Base-by-base conservation (phyloP, 164 flowering plant species). In the Tetracentron sinense region DNA sequence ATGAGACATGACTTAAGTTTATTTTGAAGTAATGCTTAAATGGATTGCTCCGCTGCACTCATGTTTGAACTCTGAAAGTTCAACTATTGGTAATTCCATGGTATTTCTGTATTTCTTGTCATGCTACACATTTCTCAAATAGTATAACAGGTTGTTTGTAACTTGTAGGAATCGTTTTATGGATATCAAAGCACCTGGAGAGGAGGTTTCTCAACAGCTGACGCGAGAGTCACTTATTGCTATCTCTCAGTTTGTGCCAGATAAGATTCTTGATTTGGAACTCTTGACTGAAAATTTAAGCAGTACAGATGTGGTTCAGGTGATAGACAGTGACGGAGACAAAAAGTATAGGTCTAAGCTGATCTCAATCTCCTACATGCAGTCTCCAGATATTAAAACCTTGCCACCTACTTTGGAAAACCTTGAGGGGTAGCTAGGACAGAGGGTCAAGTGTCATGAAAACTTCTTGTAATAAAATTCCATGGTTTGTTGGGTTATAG, bases 201-300 rank as follows among this genome's bases (percentile, higher is more conserved):
- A 74, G 60, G 73, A 67, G 56, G 61, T 35, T 42, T 48, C 78
- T 53, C 76, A 79, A 56, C 82, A 81, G 28, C 62, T 73, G 72
- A 64, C 85, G 63, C 71, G 88, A 47, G 88, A 83, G 75, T 83
- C 79, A 38, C 83, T 83, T 23, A 81, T 83, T 70, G 82, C 85
- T 23, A 63, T 83, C 59, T 76, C 88, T 33, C 64, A 79, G 66
- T 56, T 57, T 52, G 21, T 60, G 30, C 85, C 85, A n/a, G 77
- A 76, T 2, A 69, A 62, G n/a, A 54, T 54, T 58, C 50, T 14
- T 44, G 49, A 56, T 52, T 60, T 66, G 20, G 64, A 67, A 50
- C 59, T 22, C 12, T 65, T 67, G 6, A 44, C 73, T 29, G 73
- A 66, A 19, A 67, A 66, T 29, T 2, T 25, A n/a, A 67, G 46